Evolutionary conservation across 2,329 filamentous ascomycete species (phyloP).

Genomic region (Ascochyta fabae): DNA sequence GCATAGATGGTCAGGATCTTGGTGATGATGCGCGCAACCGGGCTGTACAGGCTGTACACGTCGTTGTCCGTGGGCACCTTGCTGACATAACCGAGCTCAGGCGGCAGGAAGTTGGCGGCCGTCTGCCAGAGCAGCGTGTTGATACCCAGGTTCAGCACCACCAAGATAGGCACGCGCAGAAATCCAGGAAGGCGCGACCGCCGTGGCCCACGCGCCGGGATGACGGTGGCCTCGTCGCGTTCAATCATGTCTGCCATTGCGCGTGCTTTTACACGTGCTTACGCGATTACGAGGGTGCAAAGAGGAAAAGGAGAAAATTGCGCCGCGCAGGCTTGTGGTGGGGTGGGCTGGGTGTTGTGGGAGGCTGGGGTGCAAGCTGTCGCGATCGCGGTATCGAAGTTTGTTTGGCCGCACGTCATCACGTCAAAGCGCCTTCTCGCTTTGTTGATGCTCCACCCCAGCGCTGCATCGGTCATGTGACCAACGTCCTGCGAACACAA

Average conservation of each 20-base stretch:
- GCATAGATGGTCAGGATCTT: constrained; percentile 71
- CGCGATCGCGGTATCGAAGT: constrained; percentile 6
- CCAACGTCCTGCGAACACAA: too few species aligned
- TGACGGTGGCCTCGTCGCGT: constrained; percentile 35
- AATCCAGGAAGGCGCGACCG: constrained; percentile 43
- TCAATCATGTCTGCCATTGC: constrained; percentile 39
- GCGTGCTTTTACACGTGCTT: constrained; percentile 5
- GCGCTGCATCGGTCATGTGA: too few species aligned
- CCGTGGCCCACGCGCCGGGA: constrained; percentile 31
- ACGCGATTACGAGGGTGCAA: not conserved
- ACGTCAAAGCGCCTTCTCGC: constrained; percentile 1
- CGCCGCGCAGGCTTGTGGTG: constrained; percentile 16
- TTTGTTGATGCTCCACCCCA: constrained; percentile 2
- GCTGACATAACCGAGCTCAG: constrained; percentile 72
- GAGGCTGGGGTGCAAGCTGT: constrained; percentile 11
- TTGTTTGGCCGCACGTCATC: constrained; percentile 17
- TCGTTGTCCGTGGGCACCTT: constrained; percentile 65
- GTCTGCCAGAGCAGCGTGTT: constrained; percentile 70
- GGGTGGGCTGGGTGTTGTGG: constrained; percentile 14
- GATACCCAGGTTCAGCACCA: constrained; percentile 65
- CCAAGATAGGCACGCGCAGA: constrained; percentile 52
- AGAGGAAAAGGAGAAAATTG: not conserved
- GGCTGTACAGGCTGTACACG: constrained; percentile 56
- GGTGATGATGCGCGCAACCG: constrained; percentile 61
- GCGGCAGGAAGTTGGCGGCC: constrained; percentile 64